A percentile compares a stretch with the other conserved stretches of the same genome.
These are phyloP conservation scores for Lachnellula suecica DNA, from an alignment of 2,329 filamentous ascomycete genomes.

Conservation along the genomic window DNA sequence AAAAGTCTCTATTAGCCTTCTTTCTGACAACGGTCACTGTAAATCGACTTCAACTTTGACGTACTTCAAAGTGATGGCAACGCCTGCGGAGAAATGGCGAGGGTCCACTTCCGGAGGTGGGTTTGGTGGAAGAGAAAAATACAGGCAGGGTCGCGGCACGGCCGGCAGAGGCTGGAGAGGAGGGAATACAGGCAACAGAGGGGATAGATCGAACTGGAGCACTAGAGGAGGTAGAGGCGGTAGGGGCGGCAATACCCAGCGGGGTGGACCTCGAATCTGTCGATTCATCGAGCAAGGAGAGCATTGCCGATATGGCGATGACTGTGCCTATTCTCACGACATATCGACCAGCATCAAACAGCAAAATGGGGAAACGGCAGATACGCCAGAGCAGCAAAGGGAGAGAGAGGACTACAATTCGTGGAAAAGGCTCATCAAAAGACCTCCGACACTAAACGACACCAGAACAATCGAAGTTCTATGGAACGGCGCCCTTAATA, in stretches of 20 bases:
- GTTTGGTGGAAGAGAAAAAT: constrained; percentile 6
- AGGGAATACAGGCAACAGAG: constrained; percentile 5
- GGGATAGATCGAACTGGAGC: constrained; percentile 1
- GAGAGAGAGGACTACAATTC: constrained; percentile 13
- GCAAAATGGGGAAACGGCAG: constrained; percentile 2
- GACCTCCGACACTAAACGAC: constrained; percentile 8
- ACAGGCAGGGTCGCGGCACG: background rate
- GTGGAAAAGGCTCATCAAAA: constrained; percentile 17
- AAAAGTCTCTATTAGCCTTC: constrained; percentile 1
- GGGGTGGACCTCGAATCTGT: constrained; percentile 4
- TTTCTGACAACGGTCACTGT: background rate
- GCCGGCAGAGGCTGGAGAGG: constrained; percentile 7
- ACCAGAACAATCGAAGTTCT: constrained; percentile 7
- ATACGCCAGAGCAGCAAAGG: constrained; percentile 14
- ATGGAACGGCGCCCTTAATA: constrained; percentile 14
- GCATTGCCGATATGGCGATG: constrained; percentile 5
- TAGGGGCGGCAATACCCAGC: background rate
- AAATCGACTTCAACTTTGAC: constrained; percentile 5
- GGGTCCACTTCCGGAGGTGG: constrained; percentile 10
- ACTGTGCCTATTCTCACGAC: constrained; percentile 12
- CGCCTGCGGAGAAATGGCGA: constrained; percentile 11
- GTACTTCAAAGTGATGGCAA: constrained; percentile 8
- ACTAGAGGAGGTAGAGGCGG: constrained; percentile 2
- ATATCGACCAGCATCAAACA: constrained; percentile 5
- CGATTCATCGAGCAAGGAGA: constrained; percentile 8